These are phyloP conservation scores for Periconia sp. DNA, from an alignment of 2,329 filamentous ascomycete genomes.

Conservation along the genomic window DNA sequence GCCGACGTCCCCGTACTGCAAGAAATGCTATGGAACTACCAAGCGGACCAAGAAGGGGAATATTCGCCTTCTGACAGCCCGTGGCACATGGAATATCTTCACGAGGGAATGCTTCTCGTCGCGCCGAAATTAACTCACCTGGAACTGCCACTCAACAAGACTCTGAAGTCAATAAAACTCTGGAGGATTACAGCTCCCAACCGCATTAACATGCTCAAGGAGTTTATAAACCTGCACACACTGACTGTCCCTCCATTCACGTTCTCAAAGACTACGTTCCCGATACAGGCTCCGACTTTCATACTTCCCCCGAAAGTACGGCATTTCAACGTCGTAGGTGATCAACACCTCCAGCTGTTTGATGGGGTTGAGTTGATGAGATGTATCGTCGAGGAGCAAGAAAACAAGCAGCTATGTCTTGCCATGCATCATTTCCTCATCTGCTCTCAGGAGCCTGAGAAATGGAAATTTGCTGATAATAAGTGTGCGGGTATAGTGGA, in stretches of 20 bases:
- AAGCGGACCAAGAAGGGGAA: background rate
- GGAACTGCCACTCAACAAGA: background rate
- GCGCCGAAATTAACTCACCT: background rate
- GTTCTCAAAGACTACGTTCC: background rate
- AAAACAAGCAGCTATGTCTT: background rate
- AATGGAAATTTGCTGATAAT: too few species aligned
- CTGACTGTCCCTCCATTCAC: background rate
- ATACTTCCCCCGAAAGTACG: conserved; percentile 13
- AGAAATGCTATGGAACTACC: background rate
- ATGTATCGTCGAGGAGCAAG: too few species aligned
- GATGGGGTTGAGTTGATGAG: background rate
- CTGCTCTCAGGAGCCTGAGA: too few species aligned
- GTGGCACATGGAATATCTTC: background rate
- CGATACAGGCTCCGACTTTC: background rate
- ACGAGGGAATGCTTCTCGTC: background rate
- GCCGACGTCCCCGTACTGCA: background rate
- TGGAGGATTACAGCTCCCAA: background rate
- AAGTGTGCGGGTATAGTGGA: too few species aligned
- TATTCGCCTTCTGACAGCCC: background rate
- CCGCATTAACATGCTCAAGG: background rate
- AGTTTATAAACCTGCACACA: background rate
- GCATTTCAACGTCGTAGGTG: background rate
- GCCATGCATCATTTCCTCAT: background rate
- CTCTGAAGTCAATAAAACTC: background rate
- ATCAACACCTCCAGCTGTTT: background rate